Evolutionary conservation across 2,329 filamentous ascomycete genomes (phyloP).

Genomic region (Metarhizium robertsii): DNA sequence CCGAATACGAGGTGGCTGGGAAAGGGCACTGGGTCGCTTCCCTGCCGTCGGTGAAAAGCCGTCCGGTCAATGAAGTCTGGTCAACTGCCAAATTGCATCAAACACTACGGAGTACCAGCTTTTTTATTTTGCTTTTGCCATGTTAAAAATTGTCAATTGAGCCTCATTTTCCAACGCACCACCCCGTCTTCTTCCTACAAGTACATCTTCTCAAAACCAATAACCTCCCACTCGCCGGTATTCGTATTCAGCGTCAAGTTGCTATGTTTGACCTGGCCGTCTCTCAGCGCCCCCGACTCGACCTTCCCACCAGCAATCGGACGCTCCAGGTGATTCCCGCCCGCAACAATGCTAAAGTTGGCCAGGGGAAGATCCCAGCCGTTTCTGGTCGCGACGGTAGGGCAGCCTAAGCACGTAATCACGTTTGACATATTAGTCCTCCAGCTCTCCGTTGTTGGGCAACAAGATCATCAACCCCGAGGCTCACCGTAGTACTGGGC

Average conservation of each 20-base stretch:
- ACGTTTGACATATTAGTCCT: no score
- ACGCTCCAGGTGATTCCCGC: conserved; percentile 46
- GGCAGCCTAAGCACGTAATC: conserved; percentile 22
- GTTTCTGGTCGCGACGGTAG: conserved; percentile 50
- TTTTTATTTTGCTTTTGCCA: no score
- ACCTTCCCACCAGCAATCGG: conserved; percentile 31
- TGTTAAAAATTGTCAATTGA: no score
- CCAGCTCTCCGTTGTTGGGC: neutral
- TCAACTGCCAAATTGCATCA: no score
- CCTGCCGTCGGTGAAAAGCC: no score
- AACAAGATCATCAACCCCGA: neutral
- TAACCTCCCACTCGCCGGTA: conserved; percentile 14
- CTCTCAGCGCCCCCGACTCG: conserved; percentile 47
- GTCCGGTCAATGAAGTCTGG: no score
- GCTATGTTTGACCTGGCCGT: conserved; percentile 29
- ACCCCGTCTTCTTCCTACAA: neutral
- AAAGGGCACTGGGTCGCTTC: no score
- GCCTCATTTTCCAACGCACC: no score
- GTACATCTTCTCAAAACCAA: conserved; percentile 17
- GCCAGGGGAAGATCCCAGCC: conserved; percentile 56
- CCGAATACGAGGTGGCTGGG: no score
- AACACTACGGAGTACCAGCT: no score
- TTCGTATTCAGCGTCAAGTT: conserved; percentile 40
- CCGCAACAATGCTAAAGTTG: conserved; percentile 58
- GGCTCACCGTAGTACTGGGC: conserved; percentile 53